Base-by-base conservation (phyloP, 1,139 yeast genomes). In the Geotrichum bryndzae region DNA sequence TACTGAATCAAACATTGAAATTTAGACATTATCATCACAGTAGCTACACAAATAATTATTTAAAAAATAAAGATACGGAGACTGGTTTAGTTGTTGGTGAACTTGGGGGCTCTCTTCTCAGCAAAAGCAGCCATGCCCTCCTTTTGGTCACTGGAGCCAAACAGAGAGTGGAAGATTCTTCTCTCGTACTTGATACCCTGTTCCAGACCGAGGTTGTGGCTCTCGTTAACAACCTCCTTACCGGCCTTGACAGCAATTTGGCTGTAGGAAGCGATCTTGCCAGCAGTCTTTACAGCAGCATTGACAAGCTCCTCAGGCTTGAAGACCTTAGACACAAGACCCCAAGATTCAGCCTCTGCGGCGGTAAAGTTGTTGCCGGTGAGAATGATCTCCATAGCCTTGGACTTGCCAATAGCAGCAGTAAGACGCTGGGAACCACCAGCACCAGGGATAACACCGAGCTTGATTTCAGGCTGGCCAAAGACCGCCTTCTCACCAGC, bases 401-500 rank as follows among this genome's bases (percentile, higher is more conserved):
- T 73, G 29, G 80, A 71, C 71, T 80, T 80, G 41, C 84, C 84
- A 66, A 81, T 75, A 27, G 80, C 77, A 58, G 76, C 72, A 35
- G 79, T 74, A 56, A 81, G 73, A 48, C 84, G 73, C 70, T 81
- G 84, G 7, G 84, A 77, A 29, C 83, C 84, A 31, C 84, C 84
- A 23, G 82, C 82, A 4, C 84, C 84, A 45, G 84, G 84, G 57
- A 81, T 76, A 50, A 80, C 76, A 5, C 84, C 84, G 15, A 81
- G 73, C 65, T 79, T 79, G 69, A 81, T 79, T 67, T 81, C 84
- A 29, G 84, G 84, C 69, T 81, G 84, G 15, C 84, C 84, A 66
- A 81, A 80, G 33, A 72, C 72, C n/a, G 84, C 82, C 65, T 73
- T 74, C 50, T 77, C 78, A 27, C 83, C 81, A 35, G 82, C 82